Conservation (phyloP, 192 early-diverging fungal genomes). For the Backusella psychrophila region DNA sequence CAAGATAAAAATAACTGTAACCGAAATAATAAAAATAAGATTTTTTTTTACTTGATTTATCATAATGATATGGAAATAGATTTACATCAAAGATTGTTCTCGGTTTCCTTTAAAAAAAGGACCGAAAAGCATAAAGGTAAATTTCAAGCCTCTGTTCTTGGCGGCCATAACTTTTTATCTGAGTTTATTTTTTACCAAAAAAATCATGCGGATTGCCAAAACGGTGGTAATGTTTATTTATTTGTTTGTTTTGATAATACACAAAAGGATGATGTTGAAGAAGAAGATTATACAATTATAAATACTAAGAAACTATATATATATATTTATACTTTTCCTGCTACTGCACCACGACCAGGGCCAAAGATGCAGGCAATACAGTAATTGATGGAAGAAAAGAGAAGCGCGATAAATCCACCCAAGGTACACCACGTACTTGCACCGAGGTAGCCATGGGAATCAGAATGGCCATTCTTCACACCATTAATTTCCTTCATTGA, state of each 20-base stretch:
- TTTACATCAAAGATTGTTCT: too few relatives aligned
- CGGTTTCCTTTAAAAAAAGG: too few relatives aligned
- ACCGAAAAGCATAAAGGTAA: neutral
- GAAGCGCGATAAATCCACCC: conserved; percentile 14
- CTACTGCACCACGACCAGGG: neutral
- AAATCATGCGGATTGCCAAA: conserved; percentile 1
- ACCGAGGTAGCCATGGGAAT: conserved; percentile 1
- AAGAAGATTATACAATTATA: neutral
- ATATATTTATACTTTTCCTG: neutral
- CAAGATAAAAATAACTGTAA: too few relatives aligned
- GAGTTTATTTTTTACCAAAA: neutral
- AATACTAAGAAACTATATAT: neutral
- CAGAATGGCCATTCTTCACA: neutral
- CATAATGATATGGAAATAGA: too few relatives aligned
- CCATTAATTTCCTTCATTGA: conserved; percentile 10
- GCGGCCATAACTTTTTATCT: neutral
- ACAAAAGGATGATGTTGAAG: neutral
- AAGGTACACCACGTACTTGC: conserved; percentile 25
- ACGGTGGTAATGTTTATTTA: neutral
- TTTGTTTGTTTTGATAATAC: conserved; percentile 4
- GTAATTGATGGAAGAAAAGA: conserved; percentile 25
- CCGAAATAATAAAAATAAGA: too few relatives aligned
- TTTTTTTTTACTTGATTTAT: too few relatives aligned
- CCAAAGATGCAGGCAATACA: conserved; percentile 24
- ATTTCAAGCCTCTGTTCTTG: neutral